Evolutionary conservation across 2,329 filamentous ascomycete species (phyloP).

Genomic region (Penicillium oxalicum): DNA sequence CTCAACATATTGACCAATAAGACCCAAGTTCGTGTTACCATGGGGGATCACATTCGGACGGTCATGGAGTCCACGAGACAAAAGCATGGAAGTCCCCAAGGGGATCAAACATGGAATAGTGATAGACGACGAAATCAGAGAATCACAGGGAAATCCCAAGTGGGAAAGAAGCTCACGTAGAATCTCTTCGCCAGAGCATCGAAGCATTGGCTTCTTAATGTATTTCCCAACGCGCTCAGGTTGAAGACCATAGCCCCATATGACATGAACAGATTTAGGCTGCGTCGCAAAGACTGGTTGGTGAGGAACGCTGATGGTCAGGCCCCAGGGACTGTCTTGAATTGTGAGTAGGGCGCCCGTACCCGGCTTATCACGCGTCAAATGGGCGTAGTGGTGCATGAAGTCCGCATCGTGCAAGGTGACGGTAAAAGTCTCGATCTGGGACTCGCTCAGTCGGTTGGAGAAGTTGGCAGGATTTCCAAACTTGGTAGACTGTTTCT

Average conservation of each 20-base stretch:
- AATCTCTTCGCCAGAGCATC: not conserved
- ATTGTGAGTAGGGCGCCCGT: not conserved
- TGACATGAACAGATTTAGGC: not conserved
- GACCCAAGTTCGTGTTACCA: slow-evolving; percentile 33
- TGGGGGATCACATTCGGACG: slow-evolving; percentile 35
- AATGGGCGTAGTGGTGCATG: not conserved
- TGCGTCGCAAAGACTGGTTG: slow-evolving; percentile 1
- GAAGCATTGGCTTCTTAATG: not conserved
- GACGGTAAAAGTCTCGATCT: slow-evolving; percentile 1
- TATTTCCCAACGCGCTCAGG: not conserved
- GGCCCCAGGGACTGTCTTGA: not conserved
- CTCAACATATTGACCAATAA: slow-evolving; percentile 41
- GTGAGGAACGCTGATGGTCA: not conserved
- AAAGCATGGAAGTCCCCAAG: slow-evolving; percentile 25
- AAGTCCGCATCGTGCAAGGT: not conserved
- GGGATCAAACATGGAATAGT: slow-evolving; percentile 38
- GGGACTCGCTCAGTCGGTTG: not conserved
- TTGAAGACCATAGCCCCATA: not conserved
- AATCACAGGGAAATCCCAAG: slow-evolving; percentile 27
- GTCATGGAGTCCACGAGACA: slow-evolving; percentile 20
- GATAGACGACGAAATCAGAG: slow-evolving; percentile 22
- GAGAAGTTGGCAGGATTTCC: not conserved
- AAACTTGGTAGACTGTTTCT: not conserved
- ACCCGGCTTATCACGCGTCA: not conserved
- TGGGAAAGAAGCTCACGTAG: slow-evolving; percentile 18